Percentiles rank a stretch among this genome's conserved stretches.
These are phyloP conservation scores for Alternaria viburni DNA, from an alignment of 2,329 filamentous ascomycete species.

Conservation along the genomic window DNA sequence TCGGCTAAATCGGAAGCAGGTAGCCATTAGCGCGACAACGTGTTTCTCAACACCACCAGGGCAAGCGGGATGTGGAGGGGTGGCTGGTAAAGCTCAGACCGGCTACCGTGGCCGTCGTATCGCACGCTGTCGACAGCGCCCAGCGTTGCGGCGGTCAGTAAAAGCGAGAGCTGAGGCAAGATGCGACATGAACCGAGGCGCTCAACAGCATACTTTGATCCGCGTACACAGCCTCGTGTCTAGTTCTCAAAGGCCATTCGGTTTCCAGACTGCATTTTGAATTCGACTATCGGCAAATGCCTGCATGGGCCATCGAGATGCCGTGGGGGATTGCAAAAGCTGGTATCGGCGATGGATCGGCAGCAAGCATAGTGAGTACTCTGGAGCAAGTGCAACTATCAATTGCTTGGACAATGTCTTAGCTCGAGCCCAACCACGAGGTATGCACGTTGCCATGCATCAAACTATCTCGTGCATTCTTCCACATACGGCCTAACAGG, in stretches of 20 bases:
- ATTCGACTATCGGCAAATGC: neutral
- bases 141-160: neutral
- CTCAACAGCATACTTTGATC: neutral
- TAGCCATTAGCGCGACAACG: neutral
- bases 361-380: conserved; percentile 1
- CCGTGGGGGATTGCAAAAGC: neutral
- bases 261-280: neutral
- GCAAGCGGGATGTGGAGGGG: neutral
- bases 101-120: neutral
- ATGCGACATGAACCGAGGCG: neutral
- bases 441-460: conserved; percentile 4
- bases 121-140: neutral
- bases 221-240: neutral
- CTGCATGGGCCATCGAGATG: neutral
- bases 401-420: neutral
- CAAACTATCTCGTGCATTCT: neutral
- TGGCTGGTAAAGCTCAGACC: neutral
- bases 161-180: neutral
- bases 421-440: conserved; percentile 11
- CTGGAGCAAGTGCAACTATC: conserved; percentile 1
- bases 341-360: conserved; percentile 3
- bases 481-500: neutral
- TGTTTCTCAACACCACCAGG: neutral
- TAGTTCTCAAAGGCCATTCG: neutral
- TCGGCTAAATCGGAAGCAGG: neutral